Percentiles rank a stretch among this genome's conserved stretches.
Evolutionary conservation across 352 stramenopile genomes (phyloP).

Genomic region (Globisporangium ultimum): DNA sequence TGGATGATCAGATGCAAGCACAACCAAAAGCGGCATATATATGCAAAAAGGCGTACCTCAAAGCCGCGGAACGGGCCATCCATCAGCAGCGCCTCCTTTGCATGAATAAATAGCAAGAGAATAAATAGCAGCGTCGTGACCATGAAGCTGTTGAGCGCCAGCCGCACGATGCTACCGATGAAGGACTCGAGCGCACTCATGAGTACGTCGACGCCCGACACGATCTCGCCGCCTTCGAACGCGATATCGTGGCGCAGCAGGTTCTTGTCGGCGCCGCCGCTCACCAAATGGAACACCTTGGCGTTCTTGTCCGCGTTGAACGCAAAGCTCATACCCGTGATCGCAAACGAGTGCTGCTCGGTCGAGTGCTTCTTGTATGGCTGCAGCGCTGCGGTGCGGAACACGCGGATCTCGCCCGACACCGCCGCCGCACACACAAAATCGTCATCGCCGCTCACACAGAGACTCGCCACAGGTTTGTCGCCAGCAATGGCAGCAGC

Average conservation of each 20-base stretch:
- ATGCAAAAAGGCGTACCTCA: constrained; percentile 26
- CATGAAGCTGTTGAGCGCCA: constrained; percentile 52
- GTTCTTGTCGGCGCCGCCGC: constrained; percentile 72
- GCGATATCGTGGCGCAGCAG: constrained; percentile 64
- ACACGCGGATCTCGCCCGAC: constrained; percentile 72
- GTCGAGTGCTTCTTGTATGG: constrained; percentile 51
- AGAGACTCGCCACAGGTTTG: constrained; percentile 75
- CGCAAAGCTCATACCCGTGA: constrained; percentile 81
- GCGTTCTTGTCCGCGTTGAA: constrained; percentile 28
- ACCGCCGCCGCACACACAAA: constrained; percentile 73
- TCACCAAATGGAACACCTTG: constrained; percentile 49
- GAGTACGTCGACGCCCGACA: constrained; percentile 34
- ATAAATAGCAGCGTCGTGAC: constrained; percentile 57
- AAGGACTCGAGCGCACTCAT: constrained; percentile 24
- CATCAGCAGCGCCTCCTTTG: constrained; percentile 49
- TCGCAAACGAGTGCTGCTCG: constrained; percentile 74
- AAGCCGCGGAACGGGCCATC: constrained; percentile 49
- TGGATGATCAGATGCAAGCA: background rate
- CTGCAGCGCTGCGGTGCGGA: constrained; percentile 36
- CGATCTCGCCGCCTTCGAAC: constrained; percentile 51
- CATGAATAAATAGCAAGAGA: constrained; percentile 74
- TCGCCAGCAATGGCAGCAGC: constrained; percentile 48
- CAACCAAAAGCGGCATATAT: background rate
- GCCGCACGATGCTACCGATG: constrained; percentile 28
- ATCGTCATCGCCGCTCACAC: constrained; percentile 65